Evolutionary conservation across 768 basidiomycete species (phyloP), one percentile per base, ranked within the genome.

Genomic region (Boletus eberwhitei): DNA sequence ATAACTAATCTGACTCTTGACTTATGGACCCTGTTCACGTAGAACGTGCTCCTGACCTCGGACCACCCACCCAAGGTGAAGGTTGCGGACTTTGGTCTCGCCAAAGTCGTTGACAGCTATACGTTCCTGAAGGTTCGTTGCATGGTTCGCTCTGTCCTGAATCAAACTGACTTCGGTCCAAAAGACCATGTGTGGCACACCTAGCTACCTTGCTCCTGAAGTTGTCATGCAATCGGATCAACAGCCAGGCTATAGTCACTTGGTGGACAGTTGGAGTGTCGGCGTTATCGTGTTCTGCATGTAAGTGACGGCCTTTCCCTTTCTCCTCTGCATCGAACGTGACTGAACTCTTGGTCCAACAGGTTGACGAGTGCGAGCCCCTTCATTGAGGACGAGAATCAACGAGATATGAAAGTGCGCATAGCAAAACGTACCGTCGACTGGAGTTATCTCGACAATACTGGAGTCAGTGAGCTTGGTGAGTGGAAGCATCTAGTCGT

Each of bases 181-280:
- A 16, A 63, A 90, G 84, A 96, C 95, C 0, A 92, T 95, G 89
- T 98, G 96, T 62, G 96, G 96, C 5, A 99, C 97, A 0, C 96
- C 96, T 0, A 86, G 84, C 60, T 98, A 98, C 68, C 84, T 97
- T 6, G 94, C 93, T 1, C 93, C 93, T 1, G 95, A 98, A 62
- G 92, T 99, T 32, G 88, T 98, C 46, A 74, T 74, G 57, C 86
- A 87, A 58, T 47, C 64, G 5, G 75, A 79, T 40, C 71, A 77
- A 29, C 64, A 29, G 74, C 82, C 19, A 52, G 95, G 94, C 3
- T 98, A 99, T 64, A 86, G 88, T 64, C 82, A 86, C 53, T 74
- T 88, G 19, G 97, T 98, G 47, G 97, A 99, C 66, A 93, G 91
- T 58, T 99, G 94, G 94, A 95, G 92, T 43, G 83, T 94, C 12